These are phyloP conservation scores for Austroboletus eburneus DNA, from an alignment of 768 basidiomycete species.

Conservation along the genomic window DNA sequence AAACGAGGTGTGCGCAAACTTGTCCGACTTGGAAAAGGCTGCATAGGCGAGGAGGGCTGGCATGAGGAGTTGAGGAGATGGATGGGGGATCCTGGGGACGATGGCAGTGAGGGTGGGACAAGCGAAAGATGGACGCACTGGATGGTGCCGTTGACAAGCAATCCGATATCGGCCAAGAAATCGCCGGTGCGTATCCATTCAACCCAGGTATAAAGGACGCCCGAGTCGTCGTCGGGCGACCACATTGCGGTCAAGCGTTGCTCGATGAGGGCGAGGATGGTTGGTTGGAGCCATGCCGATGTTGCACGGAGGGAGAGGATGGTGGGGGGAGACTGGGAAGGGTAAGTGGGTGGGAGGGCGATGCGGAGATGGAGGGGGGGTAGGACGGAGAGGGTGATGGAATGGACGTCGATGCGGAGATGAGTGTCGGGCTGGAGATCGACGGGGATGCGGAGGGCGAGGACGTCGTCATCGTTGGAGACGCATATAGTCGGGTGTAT, in stretches of 20 bases:
- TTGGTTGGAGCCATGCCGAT: slow-evolving; percentile 53
- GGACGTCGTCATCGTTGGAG: slow-evolving; percentile 35
- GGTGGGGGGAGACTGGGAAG: slow-evolving; percentile 47
- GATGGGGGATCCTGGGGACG: slow-evolving; percentile 41
- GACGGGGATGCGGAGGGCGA: slow-evolving; percentile 53
- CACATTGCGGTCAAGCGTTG: slow-evolving; percentile 50
- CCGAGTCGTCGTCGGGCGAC: slow-evolving; percentile 44
- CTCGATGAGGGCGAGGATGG: slow-evolving; percentile 33
- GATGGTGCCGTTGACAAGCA: slow-evolving; percentile 36
- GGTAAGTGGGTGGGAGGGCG: slow-evolving; percentile 51
- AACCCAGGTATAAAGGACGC: slow-evolving; percentile 65
- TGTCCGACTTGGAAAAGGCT: slow-evolving; percentile 38
- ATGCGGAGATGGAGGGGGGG: slow-evolving; percentile 63
- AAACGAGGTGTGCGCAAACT: slow-evolving; percentile 65
- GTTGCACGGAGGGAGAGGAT: slow-evolving; percentile 53
- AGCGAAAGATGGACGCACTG: slow-evolving; percentile 30
- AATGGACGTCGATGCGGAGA: neutral
- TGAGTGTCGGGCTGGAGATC: slow-evolving; percentile 45
- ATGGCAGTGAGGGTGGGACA: slow-evolving; percentile 2
- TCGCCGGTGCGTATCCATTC: slow-evolving; percentile 67
- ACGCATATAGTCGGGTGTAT: slow-evolving; percentile 70
- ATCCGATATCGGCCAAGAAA: slow-evolving; percentile 47
- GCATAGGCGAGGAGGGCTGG: slow-evolving; percentile 49
- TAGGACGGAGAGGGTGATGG: slow-evolving; percentile 43
- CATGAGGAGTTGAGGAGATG: slow-evolving; percentile 51